Evolutionary conservation across 2,329 filamentous ascomycete species (phyloP), one percentile per base, ranked within the genome.

Genomic region (Xylariaceae sp.): DNA sequence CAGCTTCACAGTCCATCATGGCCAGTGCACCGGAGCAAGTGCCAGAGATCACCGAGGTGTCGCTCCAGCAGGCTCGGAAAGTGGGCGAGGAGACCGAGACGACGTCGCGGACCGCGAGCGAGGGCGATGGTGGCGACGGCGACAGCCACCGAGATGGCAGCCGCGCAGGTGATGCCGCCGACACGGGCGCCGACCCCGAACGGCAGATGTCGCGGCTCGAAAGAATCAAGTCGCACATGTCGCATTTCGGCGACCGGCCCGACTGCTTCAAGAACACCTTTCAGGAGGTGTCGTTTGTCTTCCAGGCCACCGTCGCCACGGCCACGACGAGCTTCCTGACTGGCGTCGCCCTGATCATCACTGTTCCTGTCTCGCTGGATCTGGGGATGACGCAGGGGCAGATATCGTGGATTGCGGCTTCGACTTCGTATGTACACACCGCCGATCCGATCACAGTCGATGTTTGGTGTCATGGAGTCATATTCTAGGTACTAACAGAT

Each of bases 241-340:
- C 52, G 42, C 19, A 51, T 38, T 52, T 63, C 34, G 64, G 63
- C 13, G 50, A 50, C 28, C 68, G 79, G 8, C 79, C 79, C 22
- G 68, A 62, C 52, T 82, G 77, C 62, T 86, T 87, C 68, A 72
- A 62, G 32, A 81, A 70, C 32, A 82, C 79, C 0, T 41, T 77
- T 2, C 77, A 84, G 52, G 82, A 86, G 65, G 68, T 78, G 29
- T 63, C 81, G 2, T 86, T 86, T 53, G 77, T 86, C 13, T 57
- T 81, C 15, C 81, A 80, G 30, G 78, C 80, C 9, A 86, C 82
- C 2, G 78, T 85, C 65, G 80, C 81, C 2, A 81, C 84, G 34
- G 80, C 76, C 3, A 79, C 81, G 54, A 73, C 71, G 9, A 73
- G 74, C 4, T 80, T 86, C 50, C 64, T 82, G 19, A 67, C 68